Base-by-base conservation (phyloP, 768 basidiomycete species). In the Hypsizygus marmoreus region DNA sequence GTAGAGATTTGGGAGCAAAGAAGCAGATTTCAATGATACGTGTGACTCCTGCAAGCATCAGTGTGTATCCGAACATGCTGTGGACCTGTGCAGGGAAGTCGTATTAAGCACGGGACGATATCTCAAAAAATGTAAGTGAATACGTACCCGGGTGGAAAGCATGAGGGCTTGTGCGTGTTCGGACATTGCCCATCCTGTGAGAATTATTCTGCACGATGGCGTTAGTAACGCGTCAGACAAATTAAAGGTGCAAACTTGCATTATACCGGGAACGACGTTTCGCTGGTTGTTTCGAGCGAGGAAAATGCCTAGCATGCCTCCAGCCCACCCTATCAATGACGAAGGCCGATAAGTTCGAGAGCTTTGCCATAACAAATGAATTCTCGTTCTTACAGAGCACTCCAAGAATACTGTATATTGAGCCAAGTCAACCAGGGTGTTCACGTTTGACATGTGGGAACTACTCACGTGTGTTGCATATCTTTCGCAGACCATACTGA, bases 101-200 rank as follows among this genome's bases (percentile, higher is more conserved):
- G n/a, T n/a, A n/a, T n/a, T n/a, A n/a, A n/a, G n/a, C n/a, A n/a
- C n/a, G n/a, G n/a, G n/a, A n/a, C n/a, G n/a, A n/a, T n/a, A n/a
- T n/a, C n/a, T n/a, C n/a, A n/a, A n/a, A n/a, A n/a, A n/a, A n/a
- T n/a, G n/a, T n/a, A n/a, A n/a, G n/a, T n/a, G n/a, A n/a, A n/a
- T n/a, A n/a, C n/a, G n/a, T n/a, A n/a, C 91, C 70, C 82, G 83
- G 1, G 91, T 90, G 1, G 91, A 91, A 29, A 95, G 72, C 81
- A 83, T 85, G 38, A 93, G 73, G 4, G 80, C 82, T 69, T 97
- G 94, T 0, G 81, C 80, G 53, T 97, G 94, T 33, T 90, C 84
- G 0, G 88, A 88, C 89, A 97, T 95, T 0, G 86, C 93, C 85
- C 89, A 95, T 5, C 95, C 95, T 0, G 95, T 97, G 47, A 97